Conservation (phyloP, 768 basidiomycete genomes). For the Pisolithus albus region DNA sequence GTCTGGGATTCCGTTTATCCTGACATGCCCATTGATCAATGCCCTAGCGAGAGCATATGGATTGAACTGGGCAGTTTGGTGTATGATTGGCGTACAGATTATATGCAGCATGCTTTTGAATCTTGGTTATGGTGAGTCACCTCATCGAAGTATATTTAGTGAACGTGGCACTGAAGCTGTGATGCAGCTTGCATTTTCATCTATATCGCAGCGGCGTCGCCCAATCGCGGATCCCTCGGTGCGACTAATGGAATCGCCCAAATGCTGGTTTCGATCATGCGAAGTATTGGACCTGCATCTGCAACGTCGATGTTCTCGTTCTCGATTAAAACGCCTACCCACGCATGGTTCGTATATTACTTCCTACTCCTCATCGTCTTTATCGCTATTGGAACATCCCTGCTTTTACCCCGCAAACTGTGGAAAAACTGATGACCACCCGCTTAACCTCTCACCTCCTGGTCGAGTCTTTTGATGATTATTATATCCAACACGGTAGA, state of each 20-base stretch:
- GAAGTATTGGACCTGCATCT: conserved; percentile 47
- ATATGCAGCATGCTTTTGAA: conserved; percentile 40
- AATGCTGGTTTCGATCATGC: conserved; percentile 33
- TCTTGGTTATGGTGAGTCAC: conserved; percentile 49
- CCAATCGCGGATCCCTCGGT: conserved; percentile 60
- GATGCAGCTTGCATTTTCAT: conserved; percentile 61
- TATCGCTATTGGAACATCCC: conserved; percentile 12
- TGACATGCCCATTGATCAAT: conserved; percentile 57
- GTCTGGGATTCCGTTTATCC: conserved; percentile 46
- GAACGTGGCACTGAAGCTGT: background rate
- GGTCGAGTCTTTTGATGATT: too few species aligned
- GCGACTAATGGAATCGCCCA: conserved; percentile 67
- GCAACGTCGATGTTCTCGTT: conserved; percentile 64
- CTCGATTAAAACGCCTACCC: conserved; percentile 40
- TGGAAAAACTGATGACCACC: conserved; percentile 10
- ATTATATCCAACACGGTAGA: background rate
- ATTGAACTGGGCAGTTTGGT: conserved; percentile 41
- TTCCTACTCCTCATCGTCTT: conserved; percentile 15
- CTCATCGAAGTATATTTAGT: background rate
- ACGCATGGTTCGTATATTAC: conserved; percentile 25
- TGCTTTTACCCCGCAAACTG: conserved; percentile 22
- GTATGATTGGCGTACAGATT: conserved; percentile 43
- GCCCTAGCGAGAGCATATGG: conserved; percentile 46
- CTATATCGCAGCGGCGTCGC: conserved; percentile 58
- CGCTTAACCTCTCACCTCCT: background rate